Percentiles rank a stretch among this genome's conserved stretches.
Conservation (phyloP, 2,329 filamentous ascomycete genomes). For the Coleophoma eucalyptorum region DNA sequence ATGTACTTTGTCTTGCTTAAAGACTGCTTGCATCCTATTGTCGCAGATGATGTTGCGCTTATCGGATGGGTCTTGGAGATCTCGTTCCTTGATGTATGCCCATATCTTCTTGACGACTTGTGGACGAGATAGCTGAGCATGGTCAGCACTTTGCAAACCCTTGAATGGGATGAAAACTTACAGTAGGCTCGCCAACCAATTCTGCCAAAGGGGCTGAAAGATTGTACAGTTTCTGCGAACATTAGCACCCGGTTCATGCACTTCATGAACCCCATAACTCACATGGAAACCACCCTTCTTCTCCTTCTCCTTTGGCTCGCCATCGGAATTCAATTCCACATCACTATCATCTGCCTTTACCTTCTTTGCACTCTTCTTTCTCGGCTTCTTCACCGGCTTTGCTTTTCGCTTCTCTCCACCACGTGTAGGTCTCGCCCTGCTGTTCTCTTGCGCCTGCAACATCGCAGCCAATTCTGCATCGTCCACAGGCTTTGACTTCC, state of each 20-base stretch:
- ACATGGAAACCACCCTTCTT: constrained; percentile 89
- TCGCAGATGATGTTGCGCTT: constrained; percentile 93
- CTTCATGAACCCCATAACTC: constrained; percentile 32
- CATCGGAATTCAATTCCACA: constrained; percentile 40
- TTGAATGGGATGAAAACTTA: constrained; percentile 32
- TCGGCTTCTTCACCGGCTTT: constrained; percentile 42
- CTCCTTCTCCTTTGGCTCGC: constrained; percentile 61
- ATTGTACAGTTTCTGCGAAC: constrained; percentile 62
- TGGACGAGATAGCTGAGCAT: constrained; percentile 74
- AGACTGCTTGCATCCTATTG: constrained; percentile 84
- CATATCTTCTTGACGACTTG: constrained; percentile 96
- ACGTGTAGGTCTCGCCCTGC: constrained; percentile 65
- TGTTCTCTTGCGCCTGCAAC: constrained; percentile 90
- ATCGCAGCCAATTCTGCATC: constrained; percentile 85
- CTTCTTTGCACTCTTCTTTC: constrained; percentile 70
- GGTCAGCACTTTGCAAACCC: constrained; percentile 1
- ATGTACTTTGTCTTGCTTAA: constrained; percentile 86
- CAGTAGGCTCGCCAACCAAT: constrained; percentile 65
- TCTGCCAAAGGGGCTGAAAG: constrained; percentile 68
- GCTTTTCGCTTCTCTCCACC: constrained; percentile 57
- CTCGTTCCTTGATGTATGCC: constrained; percentile 86
- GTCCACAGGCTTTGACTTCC: constrained; percentile 53
- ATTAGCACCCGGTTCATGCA: background rate
- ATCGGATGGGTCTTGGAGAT: constrained; percentile 87
- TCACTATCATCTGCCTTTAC: constrained; percentile 75